Conservation (phyloP, 2,329 filamentous ascomycete species). For the Cytospora paraplurivora region DNA sequence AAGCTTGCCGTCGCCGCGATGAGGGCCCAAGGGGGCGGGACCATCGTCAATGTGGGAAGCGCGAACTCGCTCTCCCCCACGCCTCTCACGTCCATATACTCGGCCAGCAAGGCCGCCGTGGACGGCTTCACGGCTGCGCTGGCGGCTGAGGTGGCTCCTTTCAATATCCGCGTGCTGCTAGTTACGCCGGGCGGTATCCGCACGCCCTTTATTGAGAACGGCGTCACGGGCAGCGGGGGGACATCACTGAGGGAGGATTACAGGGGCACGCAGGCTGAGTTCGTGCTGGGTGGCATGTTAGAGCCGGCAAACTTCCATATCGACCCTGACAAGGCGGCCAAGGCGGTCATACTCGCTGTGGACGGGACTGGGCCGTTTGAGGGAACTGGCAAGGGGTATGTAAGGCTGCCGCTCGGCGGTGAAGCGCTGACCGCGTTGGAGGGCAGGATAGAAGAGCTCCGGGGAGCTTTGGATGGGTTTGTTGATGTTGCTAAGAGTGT, state of each 20-base stretch:
- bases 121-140: conserved; percentile 20
- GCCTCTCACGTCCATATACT: conserved; percentile 8
- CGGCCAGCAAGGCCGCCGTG: conserved; percentile 19
- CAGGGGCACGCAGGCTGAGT: conserved; percentile 7
- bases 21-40: conserved; percentile 18
- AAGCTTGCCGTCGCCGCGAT: conserved; percentile 17
- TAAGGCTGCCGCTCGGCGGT: conserved; percentile 15
- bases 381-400: background rate
- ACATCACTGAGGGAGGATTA: conserved; percentile 7
- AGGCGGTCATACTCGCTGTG: conserved; percentile 17
- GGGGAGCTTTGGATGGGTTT: background rate
- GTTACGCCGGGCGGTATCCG: conserved; percentile 18
- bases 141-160: conserved; percentile 12
- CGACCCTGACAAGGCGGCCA: conserved; percentile 15
- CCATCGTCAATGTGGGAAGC: conserved; percentile 24
- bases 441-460: conserved; percentile 10
- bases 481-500: conserved; percentile 8
- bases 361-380: conserved; percentile 23
- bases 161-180: conserved; percentile 21
- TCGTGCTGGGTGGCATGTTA: background rate
- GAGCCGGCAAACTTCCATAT: background rate
- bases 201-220: conserved; percentile 17
- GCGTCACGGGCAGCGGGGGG: background rate
- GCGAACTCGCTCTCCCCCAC: background rate
- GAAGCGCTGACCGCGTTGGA: background rate